phyloP scores from a whole-genome alignment of 768 basidiomycete species.

The Amanita rubescens region DNA sequence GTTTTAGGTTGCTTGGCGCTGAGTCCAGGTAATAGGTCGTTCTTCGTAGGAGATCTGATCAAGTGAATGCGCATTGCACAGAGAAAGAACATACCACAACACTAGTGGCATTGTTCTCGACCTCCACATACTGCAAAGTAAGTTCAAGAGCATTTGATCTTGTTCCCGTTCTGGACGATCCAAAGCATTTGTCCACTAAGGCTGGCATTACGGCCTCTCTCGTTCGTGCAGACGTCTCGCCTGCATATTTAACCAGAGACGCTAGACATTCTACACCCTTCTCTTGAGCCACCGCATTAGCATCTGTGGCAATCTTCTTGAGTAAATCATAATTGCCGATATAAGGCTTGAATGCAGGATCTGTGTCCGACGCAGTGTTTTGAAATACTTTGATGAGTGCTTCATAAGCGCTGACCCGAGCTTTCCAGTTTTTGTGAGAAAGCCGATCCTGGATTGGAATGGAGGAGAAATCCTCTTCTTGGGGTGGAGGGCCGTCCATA shows the following conservation, averaged over 20 bases:
- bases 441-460: constrained; percentile 77
- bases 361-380: constrained; percentile 84
- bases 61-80: background rate
- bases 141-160: constrained; percentile 84
- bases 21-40: constrained; percentile 77
- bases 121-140: constrained; percentile 84
- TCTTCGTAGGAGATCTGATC: constrained; percentile 33
- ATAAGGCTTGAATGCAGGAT: constrained; percentile 92
- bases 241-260: constrained; percentile 83
- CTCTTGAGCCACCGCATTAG: constrained; percentile 97
- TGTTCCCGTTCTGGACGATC: constrained; percentile 85
- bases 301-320: constrained; percentile 82
- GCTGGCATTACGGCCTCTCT: constrained; percentile 80
- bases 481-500: constrained; percentile 90
- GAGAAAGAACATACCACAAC: constrained; percentile 66
- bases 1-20: constrained; percentile 92
- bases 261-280: constrained; percentile 90
- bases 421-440: constrained; percentile 98
- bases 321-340: constrained; percentile 67
- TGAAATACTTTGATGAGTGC: constrained; percentile 80
- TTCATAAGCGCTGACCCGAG: constrained; percentile 89
- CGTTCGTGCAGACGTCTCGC: constrained; percentile 79
- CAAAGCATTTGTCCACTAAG: constrained; percentile 93
- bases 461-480: constrained; percentile 86
- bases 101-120: constrained; percentile 82